phyloP scores from a whole-genome alignment of 75 land plant species.

The Pinus tabuliformis region DNA sequence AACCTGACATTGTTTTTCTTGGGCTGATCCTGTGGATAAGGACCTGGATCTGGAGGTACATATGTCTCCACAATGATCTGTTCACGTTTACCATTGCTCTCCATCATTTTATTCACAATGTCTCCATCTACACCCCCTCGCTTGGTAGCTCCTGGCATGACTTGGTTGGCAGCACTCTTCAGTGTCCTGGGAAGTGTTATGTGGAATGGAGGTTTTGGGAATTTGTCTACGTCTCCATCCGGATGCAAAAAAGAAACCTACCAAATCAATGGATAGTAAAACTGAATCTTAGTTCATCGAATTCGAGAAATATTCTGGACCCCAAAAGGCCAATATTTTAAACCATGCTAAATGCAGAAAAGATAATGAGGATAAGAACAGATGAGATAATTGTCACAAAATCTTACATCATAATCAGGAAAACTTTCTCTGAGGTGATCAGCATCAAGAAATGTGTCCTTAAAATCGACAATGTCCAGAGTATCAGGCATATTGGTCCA shows the following conservation, averaged over 20 bases:
- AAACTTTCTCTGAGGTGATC: conserved; percentile 80
- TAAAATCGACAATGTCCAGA: conserved; percentile 82
- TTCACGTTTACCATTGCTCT: conserved; percentile 27
- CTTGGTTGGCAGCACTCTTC: conserved; percentile 26
- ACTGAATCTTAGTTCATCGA: not conserved
- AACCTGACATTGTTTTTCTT: conserved; percentile 95
- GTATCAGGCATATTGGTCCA: conserved; percentile 93
- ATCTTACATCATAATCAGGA: conserved; percentile 61
- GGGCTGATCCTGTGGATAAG: conserved; percentile 99
- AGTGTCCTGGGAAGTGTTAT: conserved; percentile 61
- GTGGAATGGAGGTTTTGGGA: conserved; percentile 78
- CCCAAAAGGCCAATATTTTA: not conserved
- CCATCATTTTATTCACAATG: conserved; percentile 15
- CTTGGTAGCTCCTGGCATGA: conserved; percentile 47
- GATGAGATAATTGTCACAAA: not conserved
- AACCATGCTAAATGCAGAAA: conserved; percentile 6
- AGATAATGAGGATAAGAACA: not conserved
- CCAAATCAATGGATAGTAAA: conserved; percentile 2
- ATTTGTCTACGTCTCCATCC: conserved; percentile 53
- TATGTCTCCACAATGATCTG: conserved; percentile 77
- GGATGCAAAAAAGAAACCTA: conserved; percentile 65
- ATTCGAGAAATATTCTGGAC: not conserved
- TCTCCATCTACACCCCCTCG: conserved; percentile 13
- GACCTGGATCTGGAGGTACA: conserved; percentile 97
- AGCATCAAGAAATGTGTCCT: conserved; percentile 94